Percentiles rank a stretch among this genome's conserved stretches.
phyloP scores from a whole-genome alignment of 371 early-diverging fungal species.

The Cokeromyces recurvatus region DNA sequence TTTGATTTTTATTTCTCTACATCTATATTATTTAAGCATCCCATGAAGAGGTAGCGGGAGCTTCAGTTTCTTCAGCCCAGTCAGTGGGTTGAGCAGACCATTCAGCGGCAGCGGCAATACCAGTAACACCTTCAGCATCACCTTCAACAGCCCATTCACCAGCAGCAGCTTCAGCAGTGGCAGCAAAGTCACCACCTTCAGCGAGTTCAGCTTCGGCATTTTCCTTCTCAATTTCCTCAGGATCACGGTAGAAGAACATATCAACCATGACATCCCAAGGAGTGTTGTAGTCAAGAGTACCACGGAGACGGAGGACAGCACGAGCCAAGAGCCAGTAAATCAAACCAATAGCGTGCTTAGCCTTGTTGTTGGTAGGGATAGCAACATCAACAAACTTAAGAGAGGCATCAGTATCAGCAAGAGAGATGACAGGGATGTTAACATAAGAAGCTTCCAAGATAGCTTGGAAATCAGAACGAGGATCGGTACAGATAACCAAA shows the following conservation, averaged over 20 bases:
- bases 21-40: constrained; percentile 29
- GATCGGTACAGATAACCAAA: constrained; percentile 97
- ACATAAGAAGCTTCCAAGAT: constrained; percentile 98
- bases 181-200: constrained; percentile 24
- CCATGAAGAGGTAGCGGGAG: constrained; percentile 29
- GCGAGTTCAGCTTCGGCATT: constrained; percentile 22
- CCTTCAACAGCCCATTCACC: constrained; percentile 34
- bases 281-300: constrained; percentile 77
- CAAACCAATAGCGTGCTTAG: constrained; percentile 97
- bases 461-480: constrained; percentile 98
- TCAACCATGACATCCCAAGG: constrained; percentile 96
- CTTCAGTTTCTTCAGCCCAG: constrained; percentile 33
- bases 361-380: constrained; percentile 99
- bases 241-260: constrained; percentile 96
- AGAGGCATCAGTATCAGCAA: constrained; percentile 97
- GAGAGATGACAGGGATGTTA: constrained; percentile 99
- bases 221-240: constrained; percentile 90
- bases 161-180: constrained; percentile 16
- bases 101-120: constrained; percentile 34
- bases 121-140: constrained; percentile 33
- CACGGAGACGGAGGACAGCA: constrained; percentile 98
- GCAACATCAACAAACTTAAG: constrained; percentile 96
- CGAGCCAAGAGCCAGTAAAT: constrained; percentile 97
- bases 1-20: too few species aligned
- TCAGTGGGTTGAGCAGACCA: constrained; percentile 24